These are phyloP conservation scores for Crithidia acanthocephali DNA, from an alignment of 208 protist genomes.

Conservation along the genomic window DNA sequence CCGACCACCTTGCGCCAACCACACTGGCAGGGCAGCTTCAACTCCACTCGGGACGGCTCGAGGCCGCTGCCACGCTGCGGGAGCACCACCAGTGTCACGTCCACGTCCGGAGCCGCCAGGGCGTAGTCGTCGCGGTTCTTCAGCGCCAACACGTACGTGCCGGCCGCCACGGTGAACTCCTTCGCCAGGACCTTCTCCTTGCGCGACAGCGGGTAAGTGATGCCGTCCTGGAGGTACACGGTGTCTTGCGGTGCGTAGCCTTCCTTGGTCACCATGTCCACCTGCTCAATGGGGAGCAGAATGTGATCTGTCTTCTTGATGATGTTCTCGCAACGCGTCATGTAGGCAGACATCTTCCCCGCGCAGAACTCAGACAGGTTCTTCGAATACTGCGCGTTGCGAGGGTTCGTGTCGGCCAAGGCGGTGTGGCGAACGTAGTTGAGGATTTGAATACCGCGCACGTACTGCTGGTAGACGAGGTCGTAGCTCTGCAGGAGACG, in stretches of 20 bases:
- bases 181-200: constrained; percentile 51
- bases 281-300: constrained; percentile 63
- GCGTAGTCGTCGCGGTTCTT: constrained; percentile 82
- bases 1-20: constrained; percentile 72
- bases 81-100: constrained; percentile 43
- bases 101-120: constrained; percentile 64
- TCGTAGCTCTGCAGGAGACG: constrained; percentile 64
- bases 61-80: constrained; percentile 38
- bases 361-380: constrained; percentile 68
- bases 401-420: constrained; percentile 40
- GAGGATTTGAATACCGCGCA: constrained; percentile 72
- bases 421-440: constrained; percentile 78
- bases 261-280: constrained; percentile 51
- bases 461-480: constrained; percentile 59
- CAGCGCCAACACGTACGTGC: constrained; percentile 74
- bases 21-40: constrained; percentile 56
- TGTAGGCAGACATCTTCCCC: constrained; percentile 70
- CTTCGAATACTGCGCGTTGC: constrained; percentile 46
- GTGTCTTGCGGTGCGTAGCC: constrained; percentile 50
- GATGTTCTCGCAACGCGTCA: constrained; percentile 78
- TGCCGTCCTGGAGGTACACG: constrained; percentile 57
- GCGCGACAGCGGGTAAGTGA: constrained; percentile 42
- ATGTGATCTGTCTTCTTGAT: constrained; percentile 71
- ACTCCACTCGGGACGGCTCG: constrained; percentile 38
- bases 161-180: constrained; percentile 53